Base-by-base conservation (phyloP, 169 alveolate genomes). In the Besnoitia besnoiti region DNA sequence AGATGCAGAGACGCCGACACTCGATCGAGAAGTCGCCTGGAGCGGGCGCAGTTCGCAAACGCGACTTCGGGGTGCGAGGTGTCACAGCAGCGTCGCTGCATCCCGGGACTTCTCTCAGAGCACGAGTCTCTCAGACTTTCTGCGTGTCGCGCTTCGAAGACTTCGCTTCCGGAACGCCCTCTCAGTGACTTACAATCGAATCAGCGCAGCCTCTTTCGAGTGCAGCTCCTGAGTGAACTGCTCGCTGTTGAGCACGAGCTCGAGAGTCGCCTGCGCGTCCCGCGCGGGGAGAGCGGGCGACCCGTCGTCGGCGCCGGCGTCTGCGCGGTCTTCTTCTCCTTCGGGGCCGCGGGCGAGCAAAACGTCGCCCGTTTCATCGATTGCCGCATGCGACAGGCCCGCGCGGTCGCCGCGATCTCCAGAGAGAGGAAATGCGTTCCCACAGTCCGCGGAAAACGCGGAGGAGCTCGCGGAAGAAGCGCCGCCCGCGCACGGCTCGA, bases 221-320 rank as follows among this genome's bases (percentile, higher is more conserved):
- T 67, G 80, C 42, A 67, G 80, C 44, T 67, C 80, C 80, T 67
- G 47, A 14, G n/a, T 33, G 44, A 67, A 67, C 24, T 67, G 80
- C 21, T 67, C 80, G 44, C 42, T 67, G 44, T 67, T 67, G 44
- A 67, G 80, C 10, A 67, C 80, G 44, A 67, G 47, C 21, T 67
- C 80, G 44, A 67, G 80, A 2, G 80, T 67, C 14, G 80, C 80
- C 62, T 50, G 62, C 62, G 10, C 19, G 62, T 10, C 30, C 62
- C 30, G 19, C 30, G 30, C 62, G 10, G 62, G 62, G 62, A 14
- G 30, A 50, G 62, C 10, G 19, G 10, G 62, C 62, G 62, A 14
- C 62, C 62, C 62, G 62, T 19, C 62, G 10, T 50, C 62, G 14
- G 80, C 80, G 44, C 44, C 80, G 1, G 80, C 80, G 21, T 37